A percentile compares a stretch with the other conserved stretches of the same genome.
phyloP scores from a whole-genome alignment of 2,329 filamentous ascomycete species.

The Proliferodiscus dingleyae region DNA sequence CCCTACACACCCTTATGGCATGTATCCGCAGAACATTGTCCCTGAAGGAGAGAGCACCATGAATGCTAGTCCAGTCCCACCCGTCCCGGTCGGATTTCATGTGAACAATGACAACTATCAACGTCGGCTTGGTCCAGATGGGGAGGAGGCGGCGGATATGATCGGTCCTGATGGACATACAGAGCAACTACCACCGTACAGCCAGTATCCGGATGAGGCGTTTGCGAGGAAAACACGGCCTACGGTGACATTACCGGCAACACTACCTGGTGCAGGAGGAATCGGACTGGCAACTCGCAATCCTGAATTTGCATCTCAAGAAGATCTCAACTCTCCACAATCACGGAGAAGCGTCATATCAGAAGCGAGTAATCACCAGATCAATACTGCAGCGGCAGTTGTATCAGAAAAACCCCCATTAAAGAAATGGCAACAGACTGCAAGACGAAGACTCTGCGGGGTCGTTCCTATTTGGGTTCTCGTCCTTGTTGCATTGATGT shows the following conservation, averaged over 20 bases:
- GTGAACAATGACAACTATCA: constrained; percentile 62
- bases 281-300: constrained; percentile 56
- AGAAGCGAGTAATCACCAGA: constrained; percentile 47
- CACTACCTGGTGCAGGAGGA: constrained; percentile 46
- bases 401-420: constrained; percentile 43
- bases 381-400: constrained; percentile 45
- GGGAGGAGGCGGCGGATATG: constrained; percentile 81
- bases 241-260: constrained; percentile 21
- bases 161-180: constrained; percentile 84
- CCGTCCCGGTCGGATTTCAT: constrained; percentile 70
- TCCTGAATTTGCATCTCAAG: constrained; percentile 57
- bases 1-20: constrained; percentile 78
- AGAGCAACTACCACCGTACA: constrained; percentile 88
- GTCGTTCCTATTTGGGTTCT: constrained; percentile 60
- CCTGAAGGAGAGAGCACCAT: constrained; percentile 46
- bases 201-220: constrained; percentile 75
- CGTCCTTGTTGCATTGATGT: constrained; percentile 45
- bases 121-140: constrained; percentile 68
- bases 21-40: constrained; percentile 78
- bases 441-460: constrained; percentile 51
- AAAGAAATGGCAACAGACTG: constrained; percentile 49
- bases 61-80: constrained; percentile 31
- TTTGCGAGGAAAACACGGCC: constrained; percentile 50
- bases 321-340: constrained; percentile 46
- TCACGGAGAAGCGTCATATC: constrained; percentile 49